Evolutionary conservation across 768 basidiomycete genomes (phyloP), one percentile per base, ranked within the genome.

Genomic region (Calocybe cyanea): DNA sequence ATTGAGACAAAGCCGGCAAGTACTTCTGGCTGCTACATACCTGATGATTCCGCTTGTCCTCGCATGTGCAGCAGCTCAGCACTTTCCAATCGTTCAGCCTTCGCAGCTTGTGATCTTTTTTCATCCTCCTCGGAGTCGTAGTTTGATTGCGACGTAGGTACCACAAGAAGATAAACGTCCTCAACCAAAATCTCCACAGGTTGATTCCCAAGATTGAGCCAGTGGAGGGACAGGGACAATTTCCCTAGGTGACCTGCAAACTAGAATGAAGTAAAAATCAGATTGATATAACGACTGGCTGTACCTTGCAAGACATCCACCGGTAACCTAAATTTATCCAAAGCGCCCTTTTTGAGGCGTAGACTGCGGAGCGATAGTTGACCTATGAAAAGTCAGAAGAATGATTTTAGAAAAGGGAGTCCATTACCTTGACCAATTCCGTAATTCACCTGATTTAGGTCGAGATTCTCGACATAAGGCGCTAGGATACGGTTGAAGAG

Each of bases 391-490:
- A 38, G 42, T 53, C 14, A 50, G 39, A 33, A 34, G n/a, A n/a
- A n/a, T n/a, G n/a, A n/a, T n/a, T n/a, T n/a, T n/a, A n/a, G n/a
- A n/a, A n/a, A n/a, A 28, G 35, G 14, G 19, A 25, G 18, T 18
- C 13, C 31, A 11, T 50, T 61, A 79, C 92, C 92, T 75, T 89
- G 86, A 48, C 79, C 87, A 53, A 95, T 87, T 13, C 90, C 92
- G 73, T 95, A 86, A 60, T 93, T 93, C 39, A 98, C 87, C 65
- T 94, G 91, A 61, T 91, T 87, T 62, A 92, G 79, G 64, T 97
- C 93, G 63, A 99, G 69, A 61, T 97, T 95, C 71, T 93, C 92
- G 53, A 97, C 87, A 77, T 97, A 97, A 0, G 92, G 93, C 20
- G 90, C 89, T 40, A 96, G 81, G 52, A 93, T 87, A 53, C 87